Evolutionary conservation across 2,329 filamentous ascomycete genomes (phyloP), one percentile per base, ranked within the genome.

Genomic region (Harringtonia aguacate): DNA sequence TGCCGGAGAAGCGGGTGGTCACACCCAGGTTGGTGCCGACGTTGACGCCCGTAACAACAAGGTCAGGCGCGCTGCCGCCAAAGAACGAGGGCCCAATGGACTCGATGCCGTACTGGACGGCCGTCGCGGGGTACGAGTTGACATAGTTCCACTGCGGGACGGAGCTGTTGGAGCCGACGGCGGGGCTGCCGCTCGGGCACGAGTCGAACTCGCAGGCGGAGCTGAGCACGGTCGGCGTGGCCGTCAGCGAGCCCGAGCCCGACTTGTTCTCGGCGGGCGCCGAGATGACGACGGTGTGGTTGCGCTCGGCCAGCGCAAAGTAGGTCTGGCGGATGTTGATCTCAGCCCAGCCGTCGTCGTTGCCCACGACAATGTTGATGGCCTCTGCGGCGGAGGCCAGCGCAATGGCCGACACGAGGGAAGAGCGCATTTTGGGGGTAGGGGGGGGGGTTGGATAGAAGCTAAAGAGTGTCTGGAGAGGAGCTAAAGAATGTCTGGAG

Each of bases 261-360:
- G 79, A 83, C 57, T 81, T 61, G 58, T 84, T 76, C 44, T 82
- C 72, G 0, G 81, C 80, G 0, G 82, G 81, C 0, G 68, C 77
- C 1, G 79, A 83, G 7, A 86, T 65, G 10, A 85, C 66, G 9
- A 78, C 76, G 10, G 75, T 65, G 52, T 84, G 73, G 0, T 76
- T 77, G 2, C 73, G 69, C 2, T 60, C 59, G 10, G 61, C 68
- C 34, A 86, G 61, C 13, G 68, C 65, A 42, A 75, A 60, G 60
- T 81, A 75, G 41, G 84, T 64, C 0, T 69, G 67, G 15, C 81
- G 73, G 40, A 81, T 62, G 54, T 85, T 83, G 34, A 70, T 70
- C 62, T 84, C 81, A 6, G 81, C 79, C 82, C 82, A 86, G 29
- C 82, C 81, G 56, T 86, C 82, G 51, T 86, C 81, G 59, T 86